Percentiles rank a stretch among this genome's conserved stretches.
These are phyloP conservation scores for Pyrenophora graminea DNA, from an alignment of 2,329 filamentous ascomycete genomes.

Conservation along the genomic window DNA sequence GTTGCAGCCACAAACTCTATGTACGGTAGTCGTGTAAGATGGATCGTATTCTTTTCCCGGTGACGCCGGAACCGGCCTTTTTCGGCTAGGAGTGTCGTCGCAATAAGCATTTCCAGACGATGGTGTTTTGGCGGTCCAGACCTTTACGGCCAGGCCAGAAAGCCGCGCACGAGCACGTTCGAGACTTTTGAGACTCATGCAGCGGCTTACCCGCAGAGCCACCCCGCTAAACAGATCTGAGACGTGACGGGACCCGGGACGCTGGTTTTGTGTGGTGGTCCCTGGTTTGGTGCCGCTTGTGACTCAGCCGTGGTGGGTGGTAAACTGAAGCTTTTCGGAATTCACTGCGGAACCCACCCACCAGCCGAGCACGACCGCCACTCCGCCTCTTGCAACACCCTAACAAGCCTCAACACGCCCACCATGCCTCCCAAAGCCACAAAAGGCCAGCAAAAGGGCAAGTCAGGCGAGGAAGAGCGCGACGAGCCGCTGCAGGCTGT, in stretches of 20 bases:
- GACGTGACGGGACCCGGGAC: slow-evolving; percentile 24
- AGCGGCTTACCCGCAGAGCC: slow-evolving; percentile 31
- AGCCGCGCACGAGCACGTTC: slow-evolving; percentile 25
- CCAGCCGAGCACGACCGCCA: slow-evolving; percentile 15
- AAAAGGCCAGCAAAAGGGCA: slow-evolving; percentile 48
- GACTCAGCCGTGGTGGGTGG: slow-evolving; percentile 21
- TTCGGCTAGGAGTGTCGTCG: slow-evolving; percentile 29
- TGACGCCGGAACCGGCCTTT: too few relatives aligned
- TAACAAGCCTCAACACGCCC: slow-evolving; percentile 44
- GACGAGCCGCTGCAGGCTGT: slow-evolving; percentile 68
- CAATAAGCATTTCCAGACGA: slow-evolving; percentile 41
- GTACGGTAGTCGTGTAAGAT: too few relatives aligned
- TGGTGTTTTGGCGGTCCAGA: slow-evolving; percentile 35
- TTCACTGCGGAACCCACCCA: slow-evolving; percentile 17
- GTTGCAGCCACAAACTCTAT: too few relatives aligned
- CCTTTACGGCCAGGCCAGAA: slow-evolving; percentile 22
- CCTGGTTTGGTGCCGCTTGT: slow-evolving; percentile 12
- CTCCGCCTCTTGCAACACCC: slow-evolving; percentile 11
- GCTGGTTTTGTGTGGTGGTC: slow-evolving; percentile 21
- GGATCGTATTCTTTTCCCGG: background rate
- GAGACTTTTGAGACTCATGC: slow-evolving; percentile 18
- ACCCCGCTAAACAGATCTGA: slow-evolving; percentile 28
- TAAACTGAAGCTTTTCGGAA: slow-evolving; percentile 16
- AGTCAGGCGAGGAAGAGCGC: slow-evolving; percentile 59
- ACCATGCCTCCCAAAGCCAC: slow-evolving; percentile 56